Percentiles rank a stretch among this genome's conserved stretches.
Evolutionary conservation across 177 flowering plant genomes (phyloP).

Genomic region (Vitis hybrid): DNA sequence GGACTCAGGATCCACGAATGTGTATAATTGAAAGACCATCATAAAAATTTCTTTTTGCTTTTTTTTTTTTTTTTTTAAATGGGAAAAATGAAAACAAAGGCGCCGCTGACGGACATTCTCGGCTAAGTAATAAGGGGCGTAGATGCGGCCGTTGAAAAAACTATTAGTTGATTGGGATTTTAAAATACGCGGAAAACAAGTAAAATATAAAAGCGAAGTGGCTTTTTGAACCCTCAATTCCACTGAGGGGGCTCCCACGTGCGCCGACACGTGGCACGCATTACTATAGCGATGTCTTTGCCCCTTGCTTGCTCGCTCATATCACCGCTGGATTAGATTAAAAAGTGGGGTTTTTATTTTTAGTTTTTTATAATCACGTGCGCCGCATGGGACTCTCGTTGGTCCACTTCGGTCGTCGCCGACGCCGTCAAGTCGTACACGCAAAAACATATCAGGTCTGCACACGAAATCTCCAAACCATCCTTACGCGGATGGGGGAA

Average conservation of each 20-base stretch:
- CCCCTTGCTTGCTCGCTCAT: constrained; percentile 7
- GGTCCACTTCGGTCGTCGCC: constrained; percentile 2
- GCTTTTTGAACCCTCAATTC: neutral
- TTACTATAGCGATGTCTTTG: constrained; percentile 28
- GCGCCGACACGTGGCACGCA: constrained; percentile 37
- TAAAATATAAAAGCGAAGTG: neutral
- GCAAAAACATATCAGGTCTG: constrained; percentile 3
- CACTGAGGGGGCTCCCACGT: constrained; percentile 23
- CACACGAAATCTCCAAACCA: neutral
- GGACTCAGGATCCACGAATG: too few species aligned
- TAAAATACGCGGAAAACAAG: too few species aligned
- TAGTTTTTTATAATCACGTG: constrained; percentile 9
- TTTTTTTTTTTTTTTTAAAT: constrained; percentile 12
- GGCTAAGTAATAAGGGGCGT: neutral
- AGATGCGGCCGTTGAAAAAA: constrained; percentile 12
- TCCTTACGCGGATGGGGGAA: neutral
- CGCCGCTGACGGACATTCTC: constrained; percentile 36
- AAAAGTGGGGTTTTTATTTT: neutral
- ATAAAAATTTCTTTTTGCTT: neutral
- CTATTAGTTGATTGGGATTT: neutral
- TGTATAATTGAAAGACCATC: too few species aligned
- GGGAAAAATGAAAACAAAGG: constrained; percentile 23
- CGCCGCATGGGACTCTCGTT: constrained; percentile 16
- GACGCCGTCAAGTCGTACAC: constrained; percentile 24
- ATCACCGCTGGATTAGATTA: neutral